Evolutionary conservation across 108 stramenopile genomes (phyloP), one percentile per base, ranked within the genome.

Genomic region (Chaetoceros tenuissimus): DNA sequence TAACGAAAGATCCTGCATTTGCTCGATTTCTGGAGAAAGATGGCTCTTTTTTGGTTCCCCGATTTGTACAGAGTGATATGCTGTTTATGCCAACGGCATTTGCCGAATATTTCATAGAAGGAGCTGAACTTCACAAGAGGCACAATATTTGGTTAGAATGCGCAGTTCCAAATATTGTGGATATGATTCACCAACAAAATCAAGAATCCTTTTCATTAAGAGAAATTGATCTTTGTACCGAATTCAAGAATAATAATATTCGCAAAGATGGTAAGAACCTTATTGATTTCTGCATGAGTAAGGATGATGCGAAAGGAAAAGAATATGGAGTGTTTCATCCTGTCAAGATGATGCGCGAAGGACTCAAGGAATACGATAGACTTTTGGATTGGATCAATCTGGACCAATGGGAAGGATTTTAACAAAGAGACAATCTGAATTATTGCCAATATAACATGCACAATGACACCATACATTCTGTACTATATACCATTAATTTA

Each of bases 131-230:
- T 16, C 48, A 49, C n/a, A 7, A 5, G 18, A 49, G n/a, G 48
- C 7, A 49, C 48, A 49, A 49, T 49, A n/a, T 49, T 49, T 49
- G 7, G 13, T 7, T 49, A 16, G 48, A 49, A 24, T 49, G 48
- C 18, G 48, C 48, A 49, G 7, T 49, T 7, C 48, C 48, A 23
- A 49, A 49, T 5, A 24, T 49, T 49, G 48, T 49, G 48, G 48
- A 49, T 24, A 49, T 49, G 48, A n/a, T 49, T 49, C 48, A n/a
- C 5, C 19, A 24, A n/a, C 19, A 49, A 49, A n/a, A n/a, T n/a
- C n/a, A n/a, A n/a, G 34, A 40, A 40, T 10, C 5, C 5, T 5
- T 40, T 5, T 7, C 48, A 16, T 7, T 49, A 7, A 7, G 48
- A 16, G 22, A 7, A 16, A n/a, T 49, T 16, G n/a, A 49, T 16